Percentiles rank a stretch among this genome's conserved stretches.
Conservation (phyloP, 805 yeast species). For the Tetrapisispora arboricola region DNA sequence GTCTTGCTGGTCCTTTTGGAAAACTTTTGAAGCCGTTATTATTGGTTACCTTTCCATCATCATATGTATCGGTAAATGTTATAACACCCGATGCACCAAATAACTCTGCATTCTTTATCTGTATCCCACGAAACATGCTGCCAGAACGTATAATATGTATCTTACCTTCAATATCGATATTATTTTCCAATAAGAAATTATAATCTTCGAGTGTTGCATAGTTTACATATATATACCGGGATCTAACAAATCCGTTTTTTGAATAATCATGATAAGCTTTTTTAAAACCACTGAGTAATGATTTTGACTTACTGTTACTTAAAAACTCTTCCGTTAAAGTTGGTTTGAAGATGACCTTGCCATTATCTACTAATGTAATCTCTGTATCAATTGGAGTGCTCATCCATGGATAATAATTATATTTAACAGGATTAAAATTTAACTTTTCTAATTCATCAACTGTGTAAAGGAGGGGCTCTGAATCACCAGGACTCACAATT, state of each 20-base stretch:
- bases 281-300: constrained; percentile 30
- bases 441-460: constrained; percentile 38
- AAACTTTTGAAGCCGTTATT: constrained; percentile 46
- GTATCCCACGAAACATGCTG: constrained; percentile 40
- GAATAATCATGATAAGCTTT: constrained; percentile 57
- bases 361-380: constrained; percentile 28
- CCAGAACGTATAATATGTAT: constrained; percentile 52
- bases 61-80: constrained; percentile 33
- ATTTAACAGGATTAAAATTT: constrained; percentile 42
- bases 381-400: constrained; percentile 41
- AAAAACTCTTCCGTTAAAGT: constrained; percentile 41
- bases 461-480: constrained; percentile 40
- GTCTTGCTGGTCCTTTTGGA: constrained; percentile 60
- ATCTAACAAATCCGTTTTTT: constrained; percentile 50
- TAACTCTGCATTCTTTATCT: constrained; percentile 51
- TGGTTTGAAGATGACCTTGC: constrained; percentile 35
- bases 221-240: constrained; percentile 47
- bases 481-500: constrained; percentile 35
- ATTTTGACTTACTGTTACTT: constrained; percentile 35
- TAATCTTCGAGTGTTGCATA: constrained; percentile 53
- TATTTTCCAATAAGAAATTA: constrained; percentile 28
- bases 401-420: constrained; percentile 48
- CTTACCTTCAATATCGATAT: constrained; percentile 40
- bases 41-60: constrained; percentile 47
- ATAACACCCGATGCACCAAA: constrained; percentile 55